These are phyloP conservation scores for Fusarium secorum DNA, from an alignment of 2,329 filamentous ascomycete genomes.

Conservation along the genomic window DNA sequence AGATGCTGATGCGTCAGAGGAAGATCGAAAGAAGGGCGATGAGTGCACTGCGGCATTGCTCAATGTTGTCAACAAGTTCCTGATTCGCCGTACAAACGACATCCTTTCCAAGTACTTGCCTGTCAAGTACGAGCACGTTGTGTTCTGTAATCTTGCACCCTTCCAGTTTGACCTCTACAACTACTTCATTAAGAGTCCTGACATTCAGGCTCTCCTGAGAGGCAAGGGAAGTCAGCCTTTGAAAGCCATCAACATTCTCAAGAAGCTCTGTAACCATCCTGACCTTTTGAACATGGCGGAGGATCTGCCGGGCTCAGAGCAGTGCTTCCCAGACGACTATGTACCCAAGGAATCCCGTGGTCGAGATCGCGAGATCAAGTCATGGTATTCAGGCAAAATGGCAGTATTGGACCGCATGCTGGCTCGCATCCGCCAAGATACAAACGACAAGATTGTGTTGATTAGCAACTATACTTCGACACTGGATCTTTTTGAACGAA, in stretches of 20 bases:
- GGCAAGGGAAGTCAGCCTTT: conserved; percentile 96
- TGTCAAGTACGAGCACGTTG: conserved; percentile 98
- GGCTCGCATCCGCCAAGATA: conserved; percentile 91
- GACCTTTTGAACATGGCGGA: conserved; percentile 84
- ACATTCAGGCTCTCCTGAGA: conserved; percentile 88
- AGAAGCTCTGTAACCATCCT: conserved; percentile 98
- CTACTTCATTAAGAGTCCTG: conserved; percentile 94
- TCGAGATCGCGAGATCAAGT: conserved; percentile 88
- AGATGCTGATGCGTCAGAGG: conserved; percentile 87
- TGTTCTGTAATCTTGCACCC: conserved; percentile 93
- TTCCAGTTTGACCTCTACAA: conserved; percentile 96
- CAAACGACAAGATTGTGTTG: conserved; percentile 98
- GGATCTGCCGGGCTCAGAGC: conserved; percentile 87
- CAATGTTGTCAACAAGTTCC: conserved; percentile 92
- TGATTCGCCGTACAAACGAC: conserved; percentile 97
- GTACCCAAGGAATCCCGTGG: conserved; percentile 87
- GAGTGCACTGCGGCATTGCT: conserved; percentile 84
- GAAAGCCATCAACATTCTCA: conserved; percentile 95
- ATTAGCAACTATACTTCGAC: conserved; percentile 99
- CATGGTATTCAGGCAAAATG: conserved; percentile 99
- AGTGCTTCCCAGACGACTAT: conserved; percentile 84
- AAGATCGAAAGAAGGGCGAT: conserved; percentile 82
- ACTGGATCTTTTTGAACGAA: conserved; percentile 88
- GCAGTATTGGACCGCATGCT: conserved; percentile 98
- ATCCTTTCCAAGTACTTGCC: conserved; percentile 97